Conservation (phyloP, 2,329 filamentous ascomycete genomes). For the Diaporthe australafricana region DNA sequence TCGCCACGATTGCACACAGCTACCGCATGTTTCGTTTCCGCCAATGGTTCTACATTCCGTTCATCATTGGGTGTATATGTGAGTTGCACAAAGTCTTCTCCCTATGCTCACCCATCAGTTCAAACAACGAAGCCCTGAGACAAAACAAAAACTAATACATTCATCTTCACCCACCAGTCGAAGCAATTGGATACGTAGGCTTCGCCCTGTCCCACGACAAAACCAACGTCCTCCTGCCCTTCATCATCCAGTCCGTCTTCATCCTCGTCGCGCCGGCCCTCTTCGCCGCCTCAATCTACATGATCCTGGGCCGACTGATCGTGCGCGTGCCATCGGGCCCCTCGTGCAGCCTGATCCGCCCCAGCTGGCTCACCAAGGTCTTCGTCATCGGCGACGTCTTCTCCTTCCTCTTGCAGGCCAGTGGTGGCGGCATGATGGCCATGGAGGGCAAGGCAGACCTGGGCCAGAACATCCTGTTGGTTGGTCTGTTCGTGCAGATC, state of each 20-base stretch:
- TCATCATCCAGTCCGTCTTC: conserved; percentile 55
- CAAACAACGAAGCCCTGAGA: too few relatives aligned
- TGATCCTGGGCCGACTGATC: conserved; percentile 59
- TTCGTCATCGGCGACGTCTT: conserved; percentile 67
- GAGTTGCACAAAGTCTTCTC: conserved; percentile 42
- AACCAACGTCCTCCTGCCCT: conserved; percentile 50
- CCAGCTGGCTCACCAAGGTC: conserved; percentile 60
- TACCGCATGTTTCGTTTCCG: conserved; percentile 56
- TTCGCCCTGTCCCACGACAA: conserved; percentile 45
- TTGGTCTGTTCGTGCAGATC: conserved; percentile 68
- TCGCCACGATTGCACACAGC: conserved; percentile 51
- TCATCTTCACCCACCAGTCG: conserved; percentile 47
- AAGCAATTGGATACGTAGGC: conserved; percentile 55
- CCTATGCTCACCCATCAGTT: conserved; percentile 27
- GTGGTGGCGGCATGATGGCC: conserved; percentile 53
- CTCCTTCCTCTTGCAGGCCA: conserved; percentile 62
- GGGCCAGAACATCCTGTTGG: conserved; percentile 66
- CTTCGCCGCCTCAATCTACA: conserved; percentile 63
- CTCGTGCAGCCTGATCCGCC: conserved; percentile 48
- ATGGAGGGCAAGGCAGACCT: conserved; percentile 43
- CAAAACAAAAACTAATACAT: neutral
- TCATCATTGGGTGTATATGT: conserved; percentile 61
- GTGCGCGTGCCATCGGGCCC: conserved; percentile 47
- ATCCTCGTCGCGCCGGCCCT: conserved; percentile 60
- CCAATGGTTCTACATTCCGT: conserved; percentile 63